phyloP scores from a whole-genome alignment of 352 stramenopile genomes.

The Globisporangium heterothallicum region DNA sequence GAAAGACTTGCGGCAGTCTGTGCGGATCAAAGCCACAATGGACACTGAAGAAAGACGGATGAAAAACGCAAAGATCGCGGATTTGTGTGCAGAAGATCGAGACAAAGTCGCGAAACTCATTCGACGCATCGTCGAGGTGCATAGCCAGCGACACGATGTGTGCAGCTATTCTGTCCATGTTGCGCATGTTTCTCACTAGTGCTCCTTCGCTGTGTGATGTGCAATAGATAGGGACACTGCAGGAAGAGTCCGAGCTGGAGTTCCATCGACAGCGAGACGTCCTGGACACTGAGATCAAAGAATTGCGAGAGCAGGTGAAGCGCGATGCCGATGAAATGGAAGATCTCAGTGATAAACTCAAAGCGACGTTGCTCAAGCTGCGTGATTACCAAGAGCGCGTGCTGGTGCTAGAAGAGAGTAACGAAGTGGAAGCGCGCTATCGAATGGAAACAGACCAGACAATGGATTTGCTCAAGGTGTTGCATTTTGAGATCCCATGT shows the following conservation, averaged over 20 bases:
- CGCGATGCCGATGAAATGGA: slow-evolving; percentile 42
- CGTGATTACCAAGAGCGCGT: slow-evolving; percentile 55
- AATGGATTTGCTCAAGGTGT: slow-evolving; percentile 54
- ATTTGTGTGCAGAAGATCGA: slow-evolving; percentile 69
- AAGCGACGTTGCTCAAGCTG: slow-evolving; percentile 29
- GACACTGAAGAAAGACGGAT: slow-evolving; percentile 20
- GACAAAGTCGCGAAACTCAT: slow-evolving; percentile 81
- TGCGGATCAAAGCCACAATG: slow-evolving; percentile 49
- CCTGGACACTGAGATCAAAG: slow-evolving; percentile 43
- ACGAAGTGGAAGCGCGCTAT: slow-evolving; percentile 42
- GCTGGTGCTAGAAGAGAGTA: slow-evolving; percentile 52
- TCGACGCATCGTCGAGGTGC: slow-evolving; percentile 69
- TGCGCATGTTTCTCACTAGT: not conserved
- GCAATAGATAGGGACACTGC: slow-evolving; percentile 31
- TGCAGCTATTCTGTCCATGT: not conserved
- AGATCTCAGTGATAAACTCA: slow-evolving; percentile 45
- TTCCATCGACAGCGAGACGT: slow-evolving; percentile 31
- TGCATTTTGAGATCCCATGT: not conserved
- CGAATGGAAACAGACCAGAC: slow-evolving; percentile 58
- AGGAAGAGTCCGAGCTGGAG: slow-evolving; percentile 53
- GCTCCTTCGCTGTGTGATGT: not conserved
- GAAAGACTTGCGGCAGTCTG: slow-evolving; percentile 62
- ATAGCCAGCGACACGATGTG: too few relatives aligned
- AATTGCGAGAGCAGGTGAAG: slow-evolving; percentile 41
- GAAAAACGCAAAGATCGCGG: slow-evolving; percentile 41